Evolutionary conservation across 139 green algal species (phyloP), one percentile per base, ranked within the genome.

Genomic region (Chlamydomonas sp.): DNA sequence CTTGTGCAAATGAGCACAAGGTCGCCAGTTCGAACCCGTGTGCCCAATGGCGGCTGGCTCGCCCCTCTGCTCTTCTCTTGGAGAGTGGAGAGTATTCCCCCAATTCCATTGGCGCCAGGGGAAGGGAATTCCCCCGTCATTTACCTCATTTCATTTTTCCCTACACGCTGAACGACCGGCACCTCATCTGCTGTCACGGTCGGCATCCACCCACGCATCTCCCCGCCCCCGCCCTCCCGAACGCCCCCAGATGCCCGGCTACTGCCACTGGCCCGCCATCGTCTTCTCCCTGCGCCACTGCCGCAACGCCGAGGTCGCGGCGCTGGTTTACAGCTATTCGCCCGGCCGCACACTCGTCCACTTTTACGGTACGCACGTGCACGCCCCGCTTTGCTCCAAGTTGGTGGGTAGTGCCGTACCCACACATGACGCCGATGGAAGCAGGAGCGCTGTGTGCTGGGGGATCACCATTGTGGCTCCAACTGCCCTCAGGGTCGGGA

Each of bases 261-360:
- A 77, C 74, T 82, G 74, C 62, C 60, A 63, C 74, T 88, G 83
- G 83, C 83, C 83, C 5, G 83, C 63, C 0, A 49, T 81, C 2
- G 63, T 88, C 1, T 82, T 81, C 31, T 77, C 74, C 0, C 49
- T 88, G 20, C 63, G 49, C 15, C 10, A 82, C 72, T 80, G 69
- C 74, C 83, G 73, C 74, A 81, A 76, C 57, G 15, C 49, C 0
- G 83, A 88, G 83, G 58, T 88, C 5, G 73, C 83, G 2, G 83
- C 68, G 49, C 73, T 88, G 63, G 73, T 88, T 62, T 49, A 14
- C 73, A 82, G 49, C 73, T 88, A 88, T 63, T 4, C n/a, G 63
- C 73, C 83, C 1, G 73, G 63, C 4, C 12, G 73, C 83, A 82
- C 49, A 0, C 74, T 88, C 31, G 62, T 88, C 31, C 83, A 88